A percentile compares a stretch with the other conserved stretches of the same genome.
Conservation (phyloP, 2,329 filamentous ascomycete genomes). For the Penicillium sclerotiorum region DNA sequence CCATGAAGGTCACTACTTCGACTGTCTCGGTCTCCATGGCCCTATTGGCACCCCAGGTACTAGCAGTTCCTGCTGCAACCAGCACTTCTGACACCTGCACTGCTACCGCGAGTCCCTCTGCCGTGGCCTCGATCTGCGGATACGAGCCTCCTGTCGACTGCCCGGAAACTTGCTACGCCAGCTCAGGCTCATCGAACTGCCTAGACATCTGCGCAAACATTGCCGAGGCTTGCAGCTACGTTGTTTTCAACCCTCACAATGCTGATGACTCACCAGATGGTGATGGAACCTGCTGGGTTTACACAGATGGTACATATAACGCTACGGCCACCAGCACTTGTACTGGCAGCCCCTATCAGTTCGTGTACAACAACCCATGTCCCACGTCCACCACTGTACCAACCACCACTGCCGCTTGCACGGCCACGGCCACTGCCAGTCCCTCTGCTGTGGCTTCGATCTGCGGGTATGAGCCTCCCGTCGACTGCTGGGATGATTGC, state of each 20-base stretch:
- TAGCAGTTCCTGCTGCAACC: slow-evolving; percentile 22
- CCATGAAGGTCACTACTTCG: slow-evolving; percentile 27
- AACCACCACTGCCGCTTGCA: slow-evolving; percentile 26
- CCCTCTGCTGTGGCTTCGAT: slow-evolving; percentile 33
- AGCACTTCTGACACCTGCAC: slow-evolving; percentile 26
- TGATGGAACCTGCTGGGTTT: slow-evolving; percentile 34
- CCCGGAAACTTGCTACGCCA: slow-evolving; percentile 24
- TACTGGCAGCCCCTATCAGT: slow-evolving; percentile 30
- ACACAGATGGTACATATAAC: slow-evolving; percentile 31
- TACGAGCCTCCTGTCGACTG: slow-evolving; percentile 32
- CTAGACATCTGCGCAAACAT: slow-evolving; percentile 28
- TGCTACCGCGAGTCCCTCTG: slow-evolving; percentile 32
- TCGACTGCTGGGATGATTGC: slow-evolving; percentile 28
- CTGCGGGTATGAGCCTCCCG: slow-evolving; percentile 32
- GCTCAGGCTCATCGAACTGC: slow-evolving; percentile 25
- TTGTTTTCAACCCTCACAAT: slow-evolving; percentile 30
- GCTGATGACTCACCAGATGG: slow-evolving; percentile 22
- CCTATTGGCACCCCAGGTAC: slow-evolving; percentile 19
- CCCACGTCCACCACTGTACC: slow-evolving; percentile 33
- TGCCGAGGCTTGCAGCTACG: slow-evolving; percentile 31
- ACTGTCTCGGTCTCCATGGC: slow-evolving; percentile 22
- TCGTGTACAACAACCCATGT: slow-evolving; percentile 34
- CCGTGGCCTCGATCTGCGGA: slow-evolving; percentile 33
- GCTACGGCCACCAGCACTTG: slow-evolving; percentile 22
- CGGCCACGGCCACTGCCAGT: slow-evolving; percentile 30